Conservation (phyloP, 2,329 filamentous ascomycete genomes). For the Aplosporella prunicola region DNA sequence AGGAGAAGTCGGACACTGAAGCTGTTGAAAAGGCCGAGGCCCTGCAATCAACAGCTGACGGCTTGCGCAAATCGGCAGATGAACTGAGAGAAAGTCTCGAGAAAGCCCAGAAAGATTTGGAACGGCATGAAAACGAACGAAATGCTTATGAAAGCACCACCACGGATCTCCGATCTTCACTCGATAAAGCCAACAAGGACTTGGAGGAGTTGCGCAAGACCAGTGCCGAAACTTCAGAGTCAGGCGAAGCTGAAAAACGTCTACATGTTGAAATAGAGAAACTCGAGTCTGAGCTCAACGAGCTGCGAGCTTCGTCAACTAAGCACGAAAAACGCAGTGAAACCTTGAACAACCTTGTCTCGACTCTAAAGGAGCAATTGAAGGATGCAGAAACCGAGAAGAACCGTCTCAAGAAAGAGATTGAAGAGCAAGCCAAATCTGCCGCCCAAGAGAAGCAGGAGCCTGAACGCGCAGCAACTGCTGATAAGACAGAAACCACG, state of each 20-base stretch:
- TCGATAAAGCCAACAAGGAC: constrained; percentile 32
- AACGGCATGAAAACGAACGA: constrained; percentile 5
- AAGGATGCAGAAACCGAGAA: constrained; percentile 44
- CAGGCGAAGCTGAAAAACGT: constrained; percentile 19
- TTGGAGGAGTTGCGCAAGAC: constrained; percentile 41
- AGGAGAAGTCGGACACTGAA: constrained; percentile 33
- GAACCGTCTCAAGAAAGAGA: constrained; percentile 15
- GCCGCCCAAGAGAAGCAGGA: constrained; percentile 14
- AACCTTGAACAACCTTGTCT: constrained; percentile 47
- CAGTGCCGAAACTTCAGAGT: constrained; percentile 6
- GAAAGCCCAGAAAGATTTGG: constrained; percentile 10
- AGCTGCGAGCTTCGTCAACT: constrained; percentile 21
- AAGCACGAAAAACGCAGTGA: constrained; percentile 44
- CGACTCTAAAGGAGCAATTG: constrained; percentile 44
- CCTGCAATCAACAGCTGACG: constrained; percentile 18
- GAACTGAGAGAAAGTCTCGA: constrained; percentile 15
- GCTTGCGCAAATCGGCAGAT: too few species aligned
- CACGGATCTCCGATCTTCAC: constrained; percentile 22
- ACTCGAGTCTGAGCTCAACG: constrained; percentile 23
- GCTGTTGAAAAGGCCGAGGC: constrained; percentile 21
- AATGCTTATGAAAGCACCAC: constrained; percentile 28
- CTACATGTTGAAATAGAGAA: constrained; percentile 22
- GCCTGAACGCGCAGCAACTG: constrained; percentile 14
- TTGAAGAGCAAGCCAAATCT: constrained; percentile 19
- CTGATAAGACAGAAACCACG: constrained; percentile 65